These are phyloP conservation scores for Saccharomycopsis sp. DNA, from an alignment of 805 yeast genomes.

Conservation along the genomic window DNA sequence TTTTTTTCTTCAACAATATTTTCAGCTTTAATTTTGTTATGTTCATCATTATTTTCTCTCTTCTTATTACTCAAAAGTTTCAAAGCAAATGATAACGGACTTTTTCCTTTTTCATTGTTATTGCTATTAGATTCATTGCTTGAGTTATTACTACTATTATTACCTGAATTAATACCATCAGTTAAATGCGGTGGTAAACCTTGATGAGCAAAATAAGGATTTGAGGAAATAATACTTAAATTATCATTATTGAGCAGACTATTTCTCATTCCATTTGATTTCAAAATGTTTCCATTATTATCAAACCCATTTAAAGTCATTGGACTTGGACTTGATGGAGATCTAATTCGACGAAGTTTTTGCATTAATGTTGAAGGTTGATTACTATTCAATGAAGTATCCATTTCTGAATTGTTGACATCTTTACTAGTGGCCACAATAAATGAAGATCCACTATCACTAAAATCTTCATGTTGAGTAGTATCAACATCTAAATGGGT, in stretches of 20 bases:
- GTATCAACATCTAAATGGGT: neutral
- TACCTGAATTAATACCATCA: constrained; percentile 15
- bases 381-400: neutral
- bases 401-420: neutral
- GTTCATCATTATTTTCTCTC: constrained; percentile 27
- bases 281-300: neutral
- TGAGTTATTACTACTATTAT: constrained; percentile 18
- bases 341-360: constrained; percentile 27
- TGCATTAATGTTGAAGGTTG: constrained; percentile 22
- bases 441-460: neutral
- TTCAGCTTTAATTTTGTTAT: constrained; percentile 19
- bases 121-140: constrained; percentile 10
- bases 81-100: constrained; percentile 25
- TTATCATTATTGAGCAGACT: constrained; percentile 8
- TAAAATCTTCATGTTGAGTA: neutral
- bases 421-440: neutral
- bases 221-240: constrained; percentile 23
- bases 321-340: constrained; percentile 26
- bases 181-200: constrained; percentile 44
- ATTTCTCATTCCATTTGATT: neutral
- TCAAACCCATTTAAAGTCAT: constrained; percentile 5
- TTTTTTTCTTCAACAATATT: too few species aligned
- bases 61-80: constrained; percentile 18
- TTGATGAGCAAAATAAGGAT: constrained; percentile 47
- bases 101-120: constrained; percentile 18